Base-by-base conservation (phyloP, 441 rosid species). In the Adansonia gregorii region DNA sequence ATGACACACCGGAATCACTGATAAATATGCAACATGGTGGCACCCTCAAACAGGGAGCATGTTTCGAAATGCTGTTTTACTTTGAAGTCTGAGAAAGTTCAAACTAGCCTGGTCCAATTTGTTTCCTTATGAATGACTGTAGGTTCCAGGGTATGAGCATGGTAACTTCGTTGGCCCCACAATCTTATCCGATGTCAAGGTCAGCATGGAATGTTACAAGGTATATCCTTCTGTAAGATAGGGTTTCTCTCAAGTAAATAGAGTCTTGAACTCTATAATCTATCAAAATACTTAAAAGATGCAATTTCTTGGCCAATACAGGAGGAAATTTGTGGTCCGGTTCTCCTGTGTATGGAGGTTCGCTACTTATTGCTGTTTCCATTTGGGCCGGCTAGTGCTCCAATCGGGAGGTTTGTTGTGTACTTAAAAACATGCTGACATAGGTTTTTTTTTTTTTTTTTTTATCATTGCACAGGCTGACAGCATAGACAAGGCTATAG, bases 111-210 rank as follows among this genome's bases (percentile, higher is more conserved):
- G 35, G 12, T 24, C 43, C 11, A 61, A 55, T 35, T 39, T 22
- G 39, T 66, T 22, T 31, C 49, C 51, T 59, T 76, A 0, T 69
- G 59, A 65, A 43, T 76, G 45, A 54, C 56, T 3, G 58, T 68
- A 87, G 88, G 88, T 87, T 55, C 86, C 83, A 8, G 86, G 88
- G 56, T 82, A 83, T 14, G 88, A 85, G 74, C 82, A 78, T 22
- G 87, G 90, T 22, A 87, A 87, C 79, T 87, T 87, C 82, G 76
- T 87, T 49, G 88, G 88, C 19, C 87, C 90, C 48, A 85, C 90
- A 73, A 78, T 87, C 60, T 78, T 87, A 74, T 74, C 87, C 61
- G 83, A 75, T 27, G 85, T 87, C 67, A 76, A 79, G 51, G 74
- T 78, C 67, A 78, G 83, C 76, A 87, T 85, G 90, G 90, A 82